Base-by-base conservation (phyloP, 176 grass and related monocot species). In the Chloris gayana region DNA sequence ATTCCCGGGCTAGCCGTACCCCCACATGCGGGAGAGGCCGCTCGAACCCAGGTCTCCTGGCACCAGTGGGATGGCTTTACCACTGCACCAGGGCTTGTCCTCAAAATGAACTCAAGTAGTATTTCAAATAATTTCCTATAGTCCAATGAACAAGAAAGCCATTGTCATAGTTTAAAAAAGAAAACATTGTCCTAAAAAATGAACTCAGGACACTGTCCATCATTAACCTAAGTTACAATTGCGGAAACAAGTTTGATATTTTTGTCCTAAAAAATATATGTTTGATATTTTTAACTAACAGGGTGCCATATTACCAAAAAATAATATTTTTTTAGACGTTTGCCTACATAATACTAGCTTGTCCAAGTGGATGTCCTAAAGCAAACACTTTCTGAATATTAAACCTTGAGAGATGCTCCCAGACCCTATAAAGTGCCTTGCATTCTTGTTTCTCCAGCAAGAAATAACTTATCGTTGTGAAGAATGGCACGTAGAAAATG, bases 371-470 rank as follows among this genome's bases (percentile, higher is more conserved):
- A 72, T 73, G 21, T 73, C 76, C 67, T 91, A 67, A 64, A 73
- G 46, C 51, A 61, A 54, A 91, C 66, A 83, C 58, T 86, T 91
- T 79, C 84, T 80, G 63, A 84, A 99, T 77, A 80, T 69, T 87
- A 99, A 99, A 98, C 90, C 90, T 94, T 91, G 79, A 70, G 92
- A 91, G 69, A 89, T 93, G 82, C 87, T 79, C 84, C 86, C 96
- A 95, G 74, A 99, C 96, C 96, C 96, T 94, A 84, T 99, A 99
- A 88, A 99, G 90, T 84, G 92, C 86, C 76, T 95, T 99, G 96
- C 96, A 99, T 86, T 99, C 81, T 83, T 95, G 96, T 91, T 91
- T 95, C 72, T 95, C 92, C 67, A 99, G 86, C 72, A 99, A 85
- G 84, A 99, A 99, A 56, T 86, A 99, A 86, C 92, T 93, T 73